Evolutionary conservation across 1,284 basidiomycete species (phyloP), one percentile per base, ranked within the genome.

Genomic region (Cystobasidium slooffiae): DNA sequence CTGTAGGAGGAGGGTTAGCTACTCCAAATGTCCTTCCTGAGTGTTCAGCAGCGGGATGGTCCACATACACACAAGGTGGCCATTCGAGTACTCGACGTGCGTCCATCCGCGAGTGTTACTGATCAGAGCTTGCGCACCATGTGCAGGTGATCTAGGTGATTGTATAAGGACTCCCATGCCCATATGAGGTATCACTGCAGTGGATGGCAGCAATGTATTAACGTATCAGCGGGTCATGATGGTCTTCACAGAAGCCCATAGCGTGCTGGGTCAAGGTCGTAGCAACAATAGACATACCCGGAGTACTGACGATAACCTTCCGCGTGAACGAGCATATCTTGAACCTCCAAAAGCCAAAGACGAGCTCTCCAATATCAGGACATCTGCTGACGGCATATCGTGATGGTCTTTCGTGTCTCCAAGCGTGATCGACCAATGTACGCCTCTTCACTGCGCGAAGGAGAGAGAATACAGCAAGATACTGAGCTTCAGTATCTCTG

Each of bases 71-170:
- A 73, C 43, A n/a, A 73, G 53, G 43, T 52, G 41, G 4, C 62
- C 62, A 58, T 58, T 46, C 1, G 70, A 55, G 41, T 73, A 73
- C 46, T 73, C 70, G 3, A 73, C 52, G 51, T 73, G 70, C 3
- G 70, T 58, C 46, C 51, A 73, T 10, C 69, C 52, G 41, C 59
- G 7, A 20, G 44, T 63, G 3, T 63, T 8, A 4, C 12, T 37
- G 1, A 63, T 12, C 9, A 47, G 5, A 10, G 6, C n/a, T 7
- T 37, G 5, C 3, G 31, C 43, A 14, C 61, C 61, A 12, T 14
- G 39, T 14, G 14, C 37, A 6, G 56, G 56, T n/a, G 56, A 31
- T n/a, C 56, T 10, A 6, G 31, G 56, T 31, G 56, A 39, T 1
- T 39, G 39, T 31, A 59, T 41, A 1, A 59, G 18, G 18, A 59